Percentiles rank a stretch among this genome's conserved stretches.
These are phyloP conservation scores for Maudiozyma serrabonitensis DNA, from an alignment of 805 yeast genomes.

Conservation along the genomic window DNA sequence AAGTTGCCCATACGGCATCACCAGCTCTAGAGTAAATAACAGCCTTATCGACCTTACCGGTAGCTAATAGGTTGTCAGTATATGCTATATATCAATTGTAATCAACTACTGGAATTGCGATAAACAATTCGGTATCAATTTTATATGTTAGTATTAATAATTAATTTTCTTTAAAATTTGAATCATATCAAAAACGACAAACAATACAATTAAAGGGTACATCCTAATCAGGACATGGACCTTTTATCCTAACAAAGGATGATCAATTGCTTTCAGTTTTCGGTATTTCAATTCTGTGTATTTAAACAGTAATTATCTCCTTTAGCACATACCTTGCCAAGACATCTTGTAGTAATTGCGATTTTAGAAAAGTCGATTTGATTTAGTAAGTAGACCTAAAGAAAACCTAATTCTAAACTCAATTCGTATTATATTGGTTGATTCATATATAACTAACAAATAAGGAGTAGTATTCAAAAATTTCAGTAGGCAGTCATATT, in stretches of 20 bases:
- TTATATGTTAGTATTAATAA: too few relatives aligned
- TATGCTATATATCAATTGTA: slow-evolving; percentile 46
- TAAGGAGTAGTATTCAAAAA: neutral
- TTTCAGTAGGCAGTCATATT: neutral
- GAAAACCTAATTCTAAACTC: neutral
- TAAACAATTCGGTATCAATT: too few relatives aligned
- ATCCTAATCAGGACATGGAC: too few relatives aligned
- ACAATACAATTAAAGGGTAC: too few relatives aligned
- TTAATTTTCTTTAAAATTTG: too few relatives aligned
- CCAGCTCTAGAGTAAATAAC: slow-evolving; percentile 92
- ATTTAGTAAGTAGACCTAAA: neutral
- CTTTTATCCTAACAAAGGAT: too few relatives aligned
- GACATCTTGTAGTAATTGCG: slow-evolving; percentile 26
- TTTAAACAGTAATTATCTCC: neutral
- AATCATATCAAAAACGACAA: too few relatives aligned
- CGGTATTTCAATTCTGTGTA: too few relatives aligned
- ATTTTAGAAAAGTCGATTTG: neutral
- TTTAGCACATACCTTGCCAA: slow-evolving; percentile 36
- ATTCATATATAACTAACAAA: neutral
- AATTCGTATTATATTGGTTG: neutral
- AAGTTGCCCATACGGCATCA: slow-evolving; percentile 87
- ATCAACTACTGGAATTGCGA: too few relatives aligned
- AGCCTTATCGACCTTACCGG: slow-evolving; percentile 86
- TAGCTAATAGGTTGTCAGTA: slow-evolving; percentile 83
- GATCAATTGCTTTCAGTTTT: too few relatives aligned